Base-by-base conservation (phyloP, 2,329 filamentous ascomycete species). In the Penicillium sp. region DNA sequence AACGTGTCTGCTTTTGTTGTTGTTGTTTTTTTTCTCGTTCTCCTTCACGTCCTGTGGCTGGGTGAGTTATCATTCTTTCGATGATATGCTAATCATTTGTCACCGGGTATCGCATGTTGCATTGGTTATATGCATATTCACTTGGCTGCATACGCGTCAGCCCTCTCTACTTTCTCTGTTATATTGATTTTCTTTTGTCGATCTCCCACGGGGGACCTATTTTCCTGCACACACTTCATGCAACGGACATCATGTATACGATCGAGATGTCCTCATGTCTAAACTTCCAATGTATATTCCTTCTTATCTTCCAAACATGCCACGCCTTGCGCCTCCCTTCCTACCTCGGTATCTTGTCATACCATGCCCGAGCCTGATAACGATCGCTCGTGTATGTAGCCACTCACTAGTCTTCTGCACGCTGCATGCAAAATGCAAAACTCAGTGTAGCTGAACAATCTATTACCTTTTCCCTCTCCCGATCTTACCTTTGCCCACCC, bases 161-260 rank as follows among this genome's bases (percentile, higher is more conserved):
- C 31, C 39, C 6, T 4, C 10, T 24, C 10, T 24, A 18, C 13
- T 7, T 31, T 44, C 18, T 47, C 32, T 49, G 27, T 41, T 43
- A 34, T 44, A 29, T 46, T 22, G 41, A 34, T 22, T 50, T 50
- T 36, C 31, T 31, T 38, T 47, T 46, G 47, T 54, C 32, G 41
- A 45, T 36, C 11, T 42, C 43, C 22, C 34, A 13, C 14, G 43
- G 41, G n/a, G 16, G 14, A 29, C 46, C 45, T 50, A 31, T 46
- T 10, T 22, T 51, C 31, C 39, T 52, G 45, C 47, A 49, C 50
- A 49, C 41, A 53, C 24, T 55, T 47, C 48, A 36, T 50, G 50
- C 48, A 52, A 22, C 52, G 53, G 50, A 56, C 52, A 64, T 62
- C 62, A 51, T 45, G 45, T 54, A 64, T 42, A 65, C 59, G 62